Percentiles rank a stretch among this genome's conserved stretches.
phyloP scores from a whole-genome alignment of 306 rosid genomes.

The Vicia faba region DNA sequence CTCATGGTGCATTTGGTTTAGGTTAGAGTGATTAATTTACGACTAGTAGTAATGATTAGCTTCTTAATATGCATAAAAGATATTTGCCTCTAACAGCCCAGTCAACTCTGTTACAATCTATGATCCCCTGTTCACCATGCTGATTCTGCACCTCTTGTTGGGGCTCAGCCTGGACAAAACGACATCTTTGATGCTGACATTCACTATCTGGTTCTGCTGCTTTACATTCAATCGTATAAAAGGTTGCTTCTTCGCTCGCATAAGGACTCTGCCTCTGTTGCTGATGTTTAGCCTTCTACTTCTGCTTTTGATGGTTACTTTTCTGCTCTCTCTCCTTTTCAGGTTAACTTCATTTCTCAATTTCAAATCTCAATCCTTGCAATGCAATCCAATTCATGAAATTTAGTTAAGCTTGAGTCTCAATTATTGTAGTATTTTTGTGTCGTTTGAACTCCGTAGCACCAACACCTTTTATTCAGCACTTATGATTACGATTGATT shows the following conservation, averaged over 20 bases:
- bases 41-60: too few species aligned
- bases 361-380: not conserved
- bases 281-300: conserved; percentile 98
- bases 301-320: conserved; percentile 97
- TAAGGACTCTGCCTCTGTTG: conserved; percentile 91
- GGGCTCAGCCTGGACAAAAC: conserved; percentile 45
- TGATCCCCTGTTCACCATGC: conserved; percentile 68
- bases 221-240: conserved; percentile 93
- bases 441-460: too few species aligned
- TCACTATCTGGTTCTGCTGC: conserved; percentile 72
- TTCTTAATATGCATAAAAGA: too few species aligned
- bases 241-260: conserved; percentile 79
- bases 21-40: too few species aligned
- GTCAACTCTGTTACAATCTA: conserved; percentile 61
- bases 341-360: conserved; percentile 54
- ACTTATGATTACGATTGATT: too few species aligned
- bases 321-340: conserved; percentile 96
- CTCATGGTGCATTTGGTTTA: too few species aligned
- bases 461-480: too few species aligned
- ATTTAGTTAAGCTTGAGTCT: not conserved
- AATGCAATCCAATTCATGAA: conserved; percentile 17
- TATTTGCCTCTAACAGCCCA: conserved; percentile 51
- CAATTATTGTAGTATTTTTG: too few species aligned
- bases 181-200: conserved; percentile 66
- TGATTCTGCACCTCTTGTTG: conserved; percentile 67